Evolutionary conservation across 108 stramenopile species (phyloP).

Genomic region (Cyclotella baltica): DNA sequence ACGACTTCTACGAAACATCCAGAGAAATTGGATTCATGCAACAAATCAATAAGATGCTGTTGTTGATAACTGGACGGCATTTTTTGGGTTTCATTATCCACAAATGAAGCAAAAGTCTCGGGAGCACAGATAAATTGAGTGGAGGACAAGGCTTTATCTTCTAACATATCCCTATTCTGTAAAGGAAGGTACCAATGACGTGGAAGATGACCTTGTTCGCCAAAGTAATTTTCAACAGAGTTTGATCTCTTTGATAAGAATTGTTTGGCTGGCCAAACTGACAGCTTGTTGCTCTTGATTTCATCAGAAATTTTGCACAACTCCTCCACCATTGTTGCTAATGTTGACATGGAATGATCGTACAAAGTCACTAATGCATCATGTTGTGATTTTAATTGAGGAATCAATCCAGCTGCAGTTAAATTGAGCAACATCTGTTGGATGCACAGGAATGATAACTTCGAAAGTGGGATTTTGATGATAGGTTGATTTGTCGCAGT

Average conservation of each 20-base stretch:
- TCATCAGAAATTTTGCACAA: conserved; percentile 20
- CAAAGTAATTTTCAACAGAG: conserved; percentile 35
- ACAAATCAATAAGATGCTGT: conserved; percentile 24
- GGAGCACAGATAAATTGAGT: conserved; percentile 31
- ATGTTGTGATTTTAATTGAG: neutral
- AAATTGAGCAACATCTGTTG: conserved; percentile 45
- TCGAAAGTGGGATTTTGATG: conserved; percentile 29
- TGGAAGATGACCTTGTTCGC: conserved; percentile 29
- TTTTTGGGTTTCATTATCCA: conserved; percentile 9
- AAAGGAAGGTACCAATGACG: conserved; percentile 34
- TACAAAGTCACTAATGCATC: conserved; percentile 22
- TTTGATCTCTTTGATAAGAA: conserved; percentile 26
- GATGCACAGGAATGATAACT: conserved; percentile 45
- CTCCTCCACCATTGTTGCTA: conserved; percentile 27
- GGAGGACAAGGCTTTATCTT: conserved; percentile 18
- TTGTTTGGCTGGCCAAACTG: conserved; percentile 38
- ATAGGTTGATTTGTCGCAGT: conserved; percentile 2
- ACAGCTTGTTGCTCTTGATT: conserved; percentile 8
- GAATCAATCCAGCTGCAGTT: conserved; percentile 14
- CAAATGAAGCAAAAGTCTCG: conserved; percentile 23
- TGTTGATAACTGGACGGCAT: conserved; percentile 1
- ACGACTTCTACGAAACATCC: conserved; percentile 41
- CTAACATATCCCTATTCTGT: neutral
- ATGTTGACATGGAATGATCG: conserved; percentile 18
- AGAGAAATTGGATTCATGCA: conserved; percentile 37